Conservation (phyloP, 208 protist species). For the Borovskyia barvae region DNA sequence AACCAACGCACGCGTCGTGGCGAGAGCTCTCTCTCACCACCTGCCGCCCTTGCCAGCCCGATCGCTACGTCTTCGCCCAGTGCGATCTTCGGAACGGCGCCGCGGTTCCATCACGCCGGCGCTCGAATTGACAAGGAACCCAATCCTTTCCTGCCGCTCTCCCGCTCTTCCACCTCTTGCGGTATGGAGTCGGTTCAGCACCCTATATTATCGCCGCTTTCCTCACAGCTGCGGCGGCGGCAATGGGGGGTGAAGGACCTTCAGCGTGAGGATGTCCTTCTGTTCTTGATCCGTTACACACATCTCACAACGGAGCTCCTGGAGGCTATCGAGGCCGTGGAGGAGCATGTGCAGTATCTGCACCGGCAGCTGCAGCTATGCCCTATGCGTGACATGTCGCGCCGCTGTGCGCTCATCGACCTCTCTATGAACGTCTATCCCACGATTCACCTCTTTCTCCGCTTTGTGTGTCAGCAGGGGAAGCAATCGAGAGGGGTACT, state of each 20-base stretch:
- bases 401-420: slow-evolving; percentile 63
- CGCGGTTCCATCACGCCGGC: background rate
- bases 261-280: slow-evolving; percentile 45
- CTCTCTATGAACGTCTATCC: slow-evolving; percentile 77
- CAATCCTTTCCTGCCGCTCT: slow-evolving; percentile 43
- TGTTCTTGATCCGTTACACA: slow-evolving; percentile 41
- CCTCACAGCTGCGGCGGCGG: slow-evolving; percentile 5
- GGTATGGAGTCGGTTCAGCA: slow-evolving; percentile 3
- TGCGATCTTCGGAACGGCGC: slow-evolving; percentile 21
- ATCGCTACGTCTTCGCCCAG: slow-evolving; percentile 9
- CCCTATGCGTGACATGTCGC: slow-evolving; percentile 37
- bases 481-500: slow-evolving; percentile 32
- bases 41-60: no score
- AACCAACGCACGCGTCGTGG: no score
- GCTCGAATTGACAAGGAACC: slow-evolving; percentile 17
- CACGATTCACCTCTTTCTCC: slow-evolving; percentile 53
- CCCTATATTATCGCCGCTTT: no score
- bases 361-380: slow-evolving; percentile 41
- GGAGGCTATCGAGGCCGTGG: slow-evolving; percentile 38
- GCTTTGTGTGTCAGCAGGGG: slow-evolving; percentile 50
- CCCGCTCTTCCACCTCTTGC: slow-evolving; percentile 5
- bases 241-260: slow-evolving; percentile 50
- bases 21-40: no score
- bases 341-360: slow-evolving; percentile 52
- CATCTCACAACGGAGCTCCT: slow-evolving; percentile 48